Evolutionary conservation across 208 protist species (phyloP).

Genomic region (Naegleria gruberi): DNA sequence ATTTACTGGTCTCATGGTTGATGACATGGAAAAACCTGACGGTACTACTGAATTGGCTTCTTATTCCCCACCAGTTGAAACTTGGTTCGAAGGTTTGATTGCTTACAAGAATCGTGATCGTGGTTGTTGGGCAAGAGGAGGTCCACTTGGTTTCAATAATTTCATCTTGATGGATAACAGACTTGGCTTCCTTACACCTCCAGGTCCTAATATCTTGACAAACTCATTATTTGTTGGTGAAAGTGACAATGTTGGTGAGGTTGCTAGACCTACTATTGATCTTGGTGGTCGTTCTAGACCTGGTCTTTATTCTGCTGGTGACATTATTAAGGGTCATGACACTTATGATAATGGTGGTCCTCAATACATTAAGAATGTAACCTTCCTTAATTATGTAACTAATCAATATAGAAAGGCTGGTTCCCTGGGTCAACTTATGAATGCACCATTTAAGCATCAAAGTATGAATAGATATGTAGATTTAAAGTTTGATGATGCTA

Average conservation of each 20-base stretch:
- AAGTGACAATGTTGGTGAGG: not conserved
- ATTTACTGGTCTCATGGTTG: not conserved
- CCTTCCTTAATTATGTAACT: not conserved
- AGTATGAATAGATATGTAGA: not conserved
- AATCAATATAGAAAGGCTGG: not conserved
- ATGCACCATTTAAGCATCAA: not conserved
- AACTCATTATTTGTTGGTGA: not conserved
- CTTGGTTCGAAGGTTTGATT: not conserved
- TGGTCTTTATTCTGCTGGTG: too few species aligned
- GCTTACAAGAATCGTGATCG: not conserved
- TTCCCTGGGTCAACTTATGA: not conserved
- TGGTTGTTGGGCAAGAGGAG: not conserved
- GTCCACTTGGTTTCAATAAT: too few species aligned
- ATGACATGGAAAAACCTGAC: not conserved
- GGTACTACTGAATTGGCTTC: not conserved
- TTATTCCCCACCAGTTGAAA: not conserved
- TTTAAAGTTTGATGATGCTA: not conserved
- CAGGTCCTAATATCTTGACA: not conserved
- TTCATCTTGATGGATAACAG: too few species aligned
- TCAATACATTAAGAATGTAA: not conserved
- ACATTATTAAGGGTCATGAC: not conserved
- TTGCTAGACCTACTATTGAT: not conserved
- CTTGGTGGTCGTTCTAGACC: not conserved
- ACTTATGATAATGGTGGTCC: conserved; percentile 11
- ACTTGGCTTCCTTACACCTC: not conserved